phyloP scores from a whole-genome alignment of 208 protist species.

The Trypanosomatidae sp. region DNA sequence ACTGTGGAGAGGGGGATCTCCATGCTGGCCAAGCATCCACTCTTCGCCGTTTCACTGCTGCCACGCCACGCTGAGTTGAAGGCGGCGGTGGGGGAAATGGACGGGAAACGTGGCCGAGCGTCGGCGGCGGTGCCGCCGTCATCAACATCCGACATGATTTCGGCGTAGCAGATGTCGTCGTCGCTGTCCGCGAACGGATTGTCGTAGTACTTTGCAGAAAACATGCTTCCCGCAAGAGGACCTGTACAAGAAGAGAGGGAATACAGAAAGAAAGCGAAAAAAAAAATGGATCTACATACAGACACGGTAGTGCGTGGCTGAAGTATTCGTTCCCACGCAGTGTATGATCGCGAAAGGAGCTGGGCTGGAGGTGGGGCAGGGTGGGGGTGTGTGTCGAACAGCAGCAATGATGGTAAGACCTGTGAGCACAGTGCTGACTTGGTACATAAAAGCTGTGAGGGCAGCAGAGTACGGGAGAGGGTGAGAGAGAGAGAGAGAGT shows the following conservation, averaged over 20 bases:
- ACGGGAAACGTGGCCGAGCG: background rate
- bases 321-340: background rate
- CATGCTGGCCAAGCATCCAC: slow-evolving; percentile 4
- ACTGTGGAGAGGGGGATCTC: slow-evolving; percentile 14
- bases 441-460: background rate
- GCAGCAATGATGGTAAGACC: background rate
- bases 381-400: background rate
- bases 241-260: background rate
- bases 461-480: background rate
- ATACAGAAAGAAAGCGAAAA: background rate
- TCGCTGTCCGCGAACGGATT: slow-evolving; percentile 70
- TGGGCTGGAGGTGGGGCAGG: background rate
- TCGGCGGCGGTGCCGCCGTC: slow-evolving; percentile 1
- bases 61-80: background rate
- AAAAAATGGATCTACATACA: background rate
- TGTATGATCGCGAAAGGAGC: background rate
- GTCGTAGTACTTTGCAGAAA: slow-evolving; percentile 46
- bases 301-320: background rate
- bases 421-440: background rate
- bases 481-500: background rate
- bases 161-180: slow-evolving; percentile 64
- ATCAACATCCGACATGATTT: slow-evolving; percentile 29
- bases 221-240: slow-evolving; percentile 9
- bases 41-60: slow-evolving; percentile 1
- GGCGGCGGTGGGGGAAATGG: background rate